Evolutionary conservation across 116 monocot species (phyloP), one percentile per base, ranked within the genome.

Genomic region (Trichopus zeylanicus): DNA sequence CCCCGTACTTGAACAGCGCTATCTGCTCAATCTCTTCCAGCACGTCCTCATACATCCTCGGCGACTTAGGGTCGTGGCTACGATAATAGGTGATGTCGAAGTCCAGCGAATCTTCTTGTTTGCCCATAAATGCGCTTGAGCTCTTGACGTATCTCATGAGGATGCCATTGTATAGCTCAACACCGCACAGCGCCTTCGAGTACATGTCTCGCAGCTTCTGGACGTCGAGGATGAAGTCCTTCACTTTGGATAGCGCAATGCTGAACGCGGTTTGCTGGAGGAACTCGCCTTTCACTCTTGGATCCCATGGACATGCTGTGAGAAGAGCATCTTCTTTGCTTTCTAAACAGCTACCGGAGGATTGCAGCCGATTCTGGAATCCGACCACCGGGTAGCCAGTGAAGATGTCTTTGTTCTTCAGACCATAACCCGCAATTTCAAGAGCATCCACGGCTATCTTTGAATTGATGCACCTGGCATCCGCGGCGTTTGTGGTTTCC

Each of bases 1-100:
- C 76, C 29, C 67, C 73, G 11, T 80, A 80, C 64, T 76, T 80
- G 67, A 80, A 56, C 46, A 85, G 18, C 1, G 67, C 80, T 73
- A 85, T 85, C 51, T 85, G 84, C 59, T 85, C 76, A 7, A 85
- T 67, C 69, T 85, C 80, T 18, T 85, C 84, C 0, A 80, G 1
- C 11, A 76, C 53, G 25, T 76, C 67, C 52, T 74, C 55, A 29
- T 58, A 13, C 2, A 68, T 34, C 33, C 62, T 31, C 0, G 68
- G 67, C 2, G 7, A 16, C 27, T 1, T 48, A 0, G 73, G 62
- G 55, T 74, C 61, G 5, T 26, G 38, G 18, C 62, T 63, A 9
- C 71, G 51, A 66, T 64, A 80, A 52, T 75, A 75, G 11, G 68
- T 68, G 47, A 81, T 56, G 63, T 75, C 75, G 19, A 81, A 60